phyloP scores from a whole-genome alignment of 805 yeast species.

The Candida germanica region DNA sequence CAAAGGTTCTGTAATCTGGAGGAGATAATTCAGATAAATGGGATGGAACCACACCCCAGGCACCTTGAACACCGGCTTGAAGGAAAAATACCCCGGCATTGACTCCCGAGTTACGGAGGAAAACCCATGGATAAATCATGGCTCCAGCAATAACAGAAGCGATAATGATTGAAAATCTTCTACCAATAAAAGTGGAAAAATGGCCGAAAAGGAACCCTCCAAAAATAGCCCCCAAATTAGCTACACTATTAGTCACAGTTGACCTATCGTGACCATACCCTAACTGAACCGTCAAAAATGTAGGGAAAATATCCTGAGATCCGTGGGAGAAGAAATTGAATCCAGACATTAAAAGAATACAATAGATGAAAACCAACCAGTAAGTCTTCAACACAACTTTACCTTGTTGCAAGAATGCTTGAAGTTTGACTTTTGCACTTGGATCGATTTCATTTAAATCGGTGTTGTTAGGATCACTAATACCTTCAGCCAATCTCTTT shows the following conservation, averaged over 20 bases:
- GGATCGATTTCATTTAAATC: conserved; percentile 18
- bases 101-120: conserved; percentile 34
- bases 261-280: conserved; percentile 29
- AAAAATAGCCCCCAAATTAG: conserved; percentile 39
- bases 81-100: conserved; percentile 60
- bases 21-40: conserved; percentile 62
- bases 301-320: conserved; percentile 42
- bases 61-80: conserved; percentile 65
- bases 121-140: conserved; percentile 41
- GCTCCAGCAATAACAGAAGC: conserved; percentile 37
- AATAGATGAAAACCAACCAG: conserved; percentile 60
- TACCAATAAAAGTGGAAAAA: conserved; percentile 32
- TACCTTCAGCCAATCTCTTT: conserved; percentile 8
- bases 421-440: conserved; percentile 15
- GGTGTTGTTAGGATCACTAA: conserved; percentile 23
- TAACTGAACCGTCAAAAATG: conserved; percentile 33
- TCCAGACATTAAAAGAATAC: conserved; percentile 47
- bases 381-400: conserved; percentile 34
- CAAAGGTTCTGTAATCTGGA: conserved; percentile 59
- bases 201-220: conserved; percentile 47
- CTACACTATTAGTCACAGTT: conserved; percentile 40
- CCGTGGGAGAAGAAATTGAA: conserved; percentile 43
- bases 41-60: conserved; percentile 66
- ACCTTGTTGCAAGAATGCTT: conserved; percentile 6
- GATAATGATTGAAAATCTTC: conserved; percentile 32